Conservation (phyloP, 202 grass and related monocot genomes). For the Schoenoplectus tabernaemontani region DNA sequence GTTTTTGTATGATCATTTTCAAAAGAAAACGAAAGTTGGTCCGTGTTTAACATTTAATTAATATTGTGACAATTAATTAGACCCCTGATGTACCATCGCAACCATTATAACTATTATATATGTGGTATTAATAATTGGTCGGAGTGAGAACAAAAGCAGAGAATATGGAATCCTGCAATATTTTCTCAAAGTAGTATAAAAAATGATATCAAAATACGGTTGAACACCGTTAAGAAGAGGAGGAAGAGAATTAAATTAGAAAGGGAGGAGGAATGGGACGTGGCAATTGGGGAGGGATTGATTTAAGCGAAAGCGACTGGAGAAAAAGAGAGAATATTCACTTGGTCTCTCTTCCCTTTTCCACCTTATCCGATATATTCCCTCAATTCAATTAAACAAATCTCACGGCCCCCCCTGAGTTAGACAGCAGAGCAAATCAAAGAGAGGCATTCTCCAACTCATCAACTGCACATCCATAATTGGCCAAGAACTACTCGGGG, state of each 20-base stretch:
- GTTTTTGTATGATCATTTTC: not conserved
- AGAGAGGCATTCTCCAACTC: not conserved
- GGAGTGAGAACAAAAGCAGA: not conserved
- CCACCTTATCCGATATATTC: slow-evolving; percentile 17
- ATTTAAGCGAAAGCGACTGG: not conserved
- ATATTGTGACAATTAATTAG: not conserved
- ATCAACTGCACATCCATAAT: not conserved
- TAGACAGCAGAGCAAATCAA: slow-evolving; percentile 3
- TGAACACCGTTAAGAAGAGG: not conserved
- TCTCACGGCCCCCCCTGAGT: not conserved
- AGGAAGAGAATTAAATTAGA: too few species aligned
- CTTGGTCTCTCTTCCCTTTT: not conserved
- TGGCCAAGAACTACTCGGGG: slow-evolving; percentile 15
- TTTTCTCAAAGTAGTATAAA: too few species aligned
- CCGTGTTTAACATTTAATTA: not conserved
- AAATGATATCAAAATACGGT: not conserved
- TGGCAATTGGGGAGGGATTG: slow-evolving; percentile 10
- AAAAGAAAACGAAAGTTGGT: not conserved
- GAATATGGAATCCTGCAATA: not conserved
- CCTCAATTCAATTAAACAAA: not conserved
- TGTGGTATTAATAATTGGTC: not conserved
- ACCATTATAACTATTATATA: not conserved
- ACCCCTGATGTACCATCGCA: not conserved
- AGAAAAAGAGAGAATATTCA: slow-evolving; percentile 11
- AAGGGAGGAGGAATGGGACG: slow-evolving; percentile 16